Percentiles rank a stretch among this genome's conserved stretches.
Conservation (phyloP, 495 filamentous ascomycete species). For the Aspergillus haitiensis region DNA sequence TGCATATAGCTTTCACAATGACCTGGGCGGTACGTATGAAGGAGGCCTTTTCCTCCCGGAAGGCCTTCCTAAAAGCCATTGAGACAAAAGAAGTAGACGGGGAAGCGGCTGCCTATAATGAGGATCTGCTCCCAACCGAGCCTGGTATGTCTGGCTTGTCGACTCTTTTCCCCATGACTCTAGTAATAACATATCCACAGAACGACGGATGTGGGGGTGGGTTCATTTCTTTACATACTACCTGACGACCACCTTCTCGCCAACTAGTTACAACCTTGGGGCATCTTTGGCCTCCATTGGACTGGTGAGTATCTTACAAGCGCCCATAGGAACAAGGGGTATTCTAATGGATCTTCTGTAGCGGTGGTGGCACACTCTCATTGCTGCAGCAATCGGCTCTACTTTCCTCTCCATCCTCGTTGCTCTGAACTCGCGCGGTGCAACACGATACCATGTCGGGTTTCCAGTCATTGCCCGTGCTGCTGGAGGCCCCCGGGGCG, state of each 20-base stretch:
- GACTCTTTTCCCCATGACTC: background rate
- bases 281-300: constrained; percentile 10
- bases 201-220: constrained; percentile 6
- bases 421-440: constrained; percentile 23
- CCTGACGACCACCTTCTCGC: constrained; percentile 14
- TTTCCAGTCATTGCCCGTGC: constrained; percentile 59
- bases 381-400: constrained; percentile 15
- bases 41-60: background rate
- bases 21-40: background rate
- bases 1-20: background rate
- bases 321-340: background rate
- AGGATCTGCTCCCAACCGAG: constrained; percentile 16
- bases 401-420: constrained; percentile 16
- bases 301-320: background rate
- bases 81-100: constrained; percentile 9
- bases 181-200: constrained; percentile 1
- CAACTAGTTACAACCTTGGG: constrained; percentile 14
- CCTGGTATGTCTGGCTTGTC: constrained; percentile 7
- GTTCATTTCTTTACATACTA: constrained; percentile 19
- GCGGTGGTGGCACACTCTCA: constrained; percentile 18
- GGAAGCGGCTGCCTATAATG: constrained; percentile 13
- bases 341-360: background rate
- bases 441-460: constrained; percentile 35
- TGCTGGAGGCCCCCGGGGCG: constrained; percentile 16
- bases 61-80: constrained; percentile 2